Conservation (phyloP, 2,329 filamentous ascomycete species). For the Amesomyces nigricolor region DNA sequence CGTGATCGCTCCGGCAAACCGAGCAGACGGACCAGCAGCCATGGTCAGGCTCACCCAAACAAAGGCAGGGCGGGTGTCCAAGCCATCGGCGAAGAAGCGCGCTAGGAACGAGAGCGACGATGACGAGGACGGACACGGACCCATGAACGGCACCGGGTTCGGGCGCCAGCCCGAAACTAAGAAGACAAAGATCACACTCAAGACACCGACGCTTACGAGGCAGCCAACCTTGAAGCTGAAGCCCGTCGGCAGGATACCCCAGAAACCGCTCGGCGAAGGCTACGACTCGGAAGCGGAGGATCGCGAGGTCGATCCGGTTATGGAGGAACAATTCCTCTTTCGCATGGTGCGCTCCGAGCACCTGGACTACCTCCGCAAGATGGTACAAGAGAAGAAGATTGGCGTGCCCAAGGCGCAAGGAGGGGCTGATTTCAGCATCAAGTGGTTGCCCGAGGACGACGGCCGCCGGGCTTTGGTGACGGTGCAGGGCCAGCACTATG, state of each 20-base stretch:
- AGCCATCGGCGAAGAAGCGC: slow-evolving; percentile 59
- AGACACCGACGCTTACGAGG: slow-evolving; percentile 37
- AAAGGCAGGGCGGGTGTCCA: slow-evolving; percentile 55
- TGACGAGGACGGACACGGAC: slow-evolving; percentile 34
- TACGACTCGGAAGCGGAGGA: slow-evolving; percentile 97
- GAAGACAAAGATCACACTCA: slow-evolving; percentile 50
- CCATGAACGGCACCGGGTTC: slow-evolving; percentile 26
- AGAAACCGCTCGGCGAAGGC: slow-evolving; percentile 72
- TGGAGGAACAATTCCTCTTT: slow-evolving; percentile 84
- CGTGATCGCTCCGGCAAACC: slow-evolving; percentile 7
- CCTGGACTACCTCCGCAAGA: slow-evolving; percentile 72
- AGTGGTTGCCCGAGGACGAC: slow-evolving; percentile 65
- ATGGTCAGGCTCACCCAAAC: slow-evolving; percentile 38
- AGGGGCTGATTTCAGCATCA: slow-evolving; percentile 72
- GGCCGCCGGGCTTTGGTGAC: slow-evolving; percentile 67
- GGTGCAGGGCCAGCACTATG: slow-evolving; percentile 66
- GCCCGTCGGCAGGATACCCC: slow-evolving; percentile 57
- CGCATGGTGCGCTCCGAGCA: slow-evolving; percentile 84
- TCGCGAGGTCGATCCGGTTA: slow-evolving; percentile 75
- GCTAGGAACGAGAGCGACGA: slow-evolving; percentile 50
- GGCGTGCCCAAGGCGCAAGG: slow-evolving; percentile 58
- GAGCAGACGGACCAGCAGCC: slow-evolving; percentile 9
- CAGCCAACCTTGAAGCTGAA: slow-evolving; percentile 31
- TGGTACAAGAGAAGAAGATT: slow-evolving; percentile 71
- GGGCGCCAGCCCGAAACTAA: slow-evolving; percentile 36